These are phyloP conservation scores for Coniferiporia weirii DNA, from an alignment of 1,284 basidiomycete species.

Conservation along the genomic window DNA sequence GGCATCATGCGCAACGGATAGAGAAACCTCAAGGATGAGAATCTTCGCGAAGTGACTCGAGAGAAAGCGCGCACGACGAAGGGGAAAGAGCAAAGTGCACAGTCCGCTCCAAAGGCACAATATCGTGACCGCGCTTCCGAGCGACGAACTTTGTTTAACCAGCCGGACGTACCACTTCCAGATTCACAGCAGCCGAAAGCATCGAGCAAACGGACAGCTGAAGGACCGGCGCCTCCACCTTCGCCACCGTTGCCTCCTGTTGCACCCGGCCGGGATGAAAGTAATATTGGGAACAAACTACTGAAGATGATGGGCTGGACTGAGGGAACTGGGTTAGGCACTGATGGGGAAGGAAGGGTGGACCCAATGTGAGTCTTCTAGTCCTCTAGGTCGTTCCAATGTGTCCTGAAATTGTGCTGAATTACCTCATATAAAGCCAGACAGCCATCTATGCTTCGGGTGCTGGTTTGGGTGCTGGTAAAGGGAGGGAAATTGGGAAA, in stretches of 20 bases:
- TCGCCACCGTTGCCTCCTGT: conserved; percentile 56
- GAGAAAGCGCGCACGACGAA: conserved; percentile 57
- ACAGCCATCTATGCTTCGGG: conserved; percentile 83
- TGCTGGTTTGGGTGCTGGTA: conserved; percentile 82
- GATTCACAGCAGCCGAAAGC: conserved; percentile 36
- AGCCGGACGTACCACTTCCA: conserved; percentile 74
- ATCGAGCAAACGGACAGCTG: conserved; percentile 48
- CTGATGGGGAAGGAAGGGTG: conserved; percentile 73
- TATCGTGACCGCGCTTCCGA: conserved; percentile 92
- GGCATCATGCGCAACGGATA: conserved; percentile 32
- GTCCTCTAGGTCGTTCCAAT: conserved; percentile 8
- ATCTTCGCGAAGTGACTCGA: conserved; percentile 65
- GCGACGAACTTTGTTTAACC: conserved; percentile 81
- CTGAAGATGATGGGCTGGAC: conserved; percentile 96
- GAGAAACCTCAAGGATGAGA: conserved; percentile 77
- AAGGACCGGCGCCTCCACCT: conserved; percentile 58
- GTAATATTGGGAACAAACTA: conserved; percentile 84
- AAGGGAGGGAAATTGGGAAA: conserved; percentile 78
- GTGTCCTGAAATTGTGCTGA: conserved; percentile 15
- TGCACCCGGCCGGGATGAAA: conserved; percentile 70
- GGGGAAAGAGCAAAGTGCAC: conserved; percentile 27
- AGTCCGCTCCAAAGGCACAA: conserved; percentile 50
- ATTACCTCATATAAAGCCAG: conserved; percentile 37
- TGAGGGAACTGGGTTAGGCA: conserved; percentile 82
- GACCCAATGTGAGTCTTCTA: conserved; percentile 66